These are phyloP conservation scores for Exophiala sp. DNA, from an alignment of 2,329 filamentous ascomycete species.

Conservation along the genomic window DNA sequence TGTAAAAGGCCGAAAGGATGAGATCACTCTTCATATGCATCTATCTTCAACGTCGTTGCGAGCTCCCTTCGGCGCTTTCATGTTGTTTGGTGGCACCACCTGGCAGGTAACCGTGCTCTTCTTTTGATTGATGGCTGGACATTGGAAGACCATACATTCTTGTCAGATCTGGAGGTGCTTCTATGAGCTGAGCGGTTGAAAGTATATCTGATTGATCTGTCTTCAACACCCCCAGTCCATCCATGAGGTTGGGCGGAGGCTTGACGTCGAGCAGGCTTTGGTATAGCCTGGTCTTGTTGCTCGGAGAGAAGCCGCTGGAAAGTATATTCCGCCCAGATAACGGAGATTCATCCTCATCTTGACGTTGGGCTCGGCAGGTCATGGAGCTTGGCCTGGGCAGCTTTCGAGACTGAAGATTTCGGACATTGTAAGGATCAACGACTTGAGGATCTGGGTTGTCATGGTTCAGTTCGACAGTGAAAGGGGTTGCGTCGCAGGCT, in stretches of 20 bases:
- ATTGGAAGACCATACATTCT: slow-evolving; percentile 8
- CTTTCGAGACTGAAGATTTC: slow-evolving; percentile 22
- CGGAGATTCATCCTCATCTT: neutral
- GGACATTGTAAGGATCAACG: slow-evolving; percentile 27
- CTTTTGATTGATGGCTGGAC: neutral
- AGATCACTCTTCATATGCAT: no score
- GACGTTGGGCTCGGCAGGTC: slow-evolving; percentile 11
- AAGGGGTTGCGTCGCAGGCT: slow-evolving; percentile 16
- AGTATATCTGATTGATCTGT: slow-evolving; percentile 7
- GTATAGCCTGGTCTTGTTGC: slow-evolving; percentile 15
- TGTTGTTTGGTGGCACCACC: neutral
- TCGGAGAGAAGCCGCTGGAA: slow-evolving; percentile 16
- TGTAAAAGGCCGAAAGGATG: no score
- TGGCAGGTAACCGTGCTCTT: neutral
- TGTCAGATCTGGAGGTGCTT: slow-evolving; percentile 9
- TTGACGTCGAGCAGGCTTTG: slow-evolving; percentile 15
- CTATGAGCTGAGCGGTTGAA: slow-evolving; percentile 13
- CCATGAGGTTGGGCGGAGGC: slow-evolving; percentile 10
- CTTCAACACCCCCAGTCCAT: slow-evolving; percentile 15
- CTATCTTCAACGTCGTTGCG: no score
- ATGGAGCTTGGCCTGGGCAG: slow-evolving; percentile 17
- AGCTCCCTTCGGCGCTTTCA: neutral
- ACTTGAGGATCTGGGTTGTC: slow-evolving; percentile 19
- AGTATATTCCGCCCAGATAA: slow-evolving; percentile 13
- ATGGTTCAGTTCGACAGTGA: slow-evolving; percentile 21